Evolutionary conservation across 2,329 filamentous ascomycete species (phyloP).

Genomic region (Leptographium galeiforme): DNA sequence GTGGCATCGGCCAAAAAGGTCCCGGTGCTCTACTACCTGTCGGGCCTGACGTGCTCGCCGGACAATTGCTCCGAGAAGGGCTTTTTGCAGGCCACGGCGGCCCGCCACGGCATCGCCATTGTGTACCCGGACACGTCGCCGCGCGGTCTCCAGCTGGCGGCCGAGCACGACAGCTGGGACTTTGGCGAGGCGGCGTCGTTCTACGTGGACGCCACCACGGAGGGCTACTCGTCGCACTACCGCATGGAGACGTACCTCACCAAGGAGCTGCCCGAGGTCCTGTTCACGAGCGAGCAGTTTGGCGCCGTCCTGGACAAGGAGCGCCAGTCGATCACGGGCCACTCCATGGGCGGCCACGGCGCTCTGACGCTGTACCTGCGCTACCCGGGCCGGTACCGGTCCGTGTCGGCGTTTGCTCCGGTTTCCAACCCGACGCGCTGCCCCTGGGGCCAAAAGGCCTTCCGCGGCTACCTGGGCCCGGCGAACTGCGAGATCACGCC

Average conservation of each 20-base stretch:
- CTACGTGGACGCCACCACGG: conserved; percentile 82
- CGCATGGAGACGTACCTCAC: conserved; percentile 91
- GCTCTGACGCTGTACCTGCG: conserved; percentile 85
- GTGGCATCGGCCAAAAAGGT: conserved; percentile 44
- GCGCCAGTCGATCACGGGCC: conserved; percentile 75
- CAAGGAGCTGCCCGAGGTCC: conserved; percentile 65
- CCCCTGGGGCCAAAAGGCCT: conserved; percentile 94
- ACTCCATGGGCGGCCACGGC: conserved; percentile 96
- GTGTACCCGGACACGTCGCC: conserved; percentile 93
- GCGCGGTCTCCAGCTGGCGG: conserved; percentile 64
- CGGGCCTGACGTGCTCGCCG: conserved; percentile 86
- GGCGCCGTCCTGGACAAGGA: conserved; percentile 50
- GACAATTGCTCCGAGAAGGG: conserved; percentile 75
- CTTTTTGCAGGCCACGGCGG: conserved; percentile 79
- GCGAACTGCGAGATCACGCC: conserved; percentile 23
- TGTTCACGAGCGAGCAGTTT: conserved; percentile 52
- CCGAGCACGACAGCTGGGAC: conserved; percentile 81
- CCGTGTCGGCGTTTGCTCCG: conserved; percentile 79
- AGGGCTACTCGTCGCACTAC: conserved; percentile 66
- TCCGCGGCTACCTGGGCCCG: conserved; percentile 75
- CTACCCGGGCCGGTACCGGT: conserved; percentile 81
- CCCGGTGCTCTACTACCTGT: conserved; percentile 84
- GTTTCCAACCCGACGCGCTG: conserved; percentile 76
- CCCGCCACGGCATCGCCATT: conserved; percentile 72
- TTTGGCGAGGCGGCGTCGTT: conserved; percentile 89